A percentile compares a stretch with the other conserved stretches of the same genome.
Evolutionary conservation across 2,329 filamentous ascomycete species (phyloP).

Genomic region (Magnaporthiopsis poae): DNA sequence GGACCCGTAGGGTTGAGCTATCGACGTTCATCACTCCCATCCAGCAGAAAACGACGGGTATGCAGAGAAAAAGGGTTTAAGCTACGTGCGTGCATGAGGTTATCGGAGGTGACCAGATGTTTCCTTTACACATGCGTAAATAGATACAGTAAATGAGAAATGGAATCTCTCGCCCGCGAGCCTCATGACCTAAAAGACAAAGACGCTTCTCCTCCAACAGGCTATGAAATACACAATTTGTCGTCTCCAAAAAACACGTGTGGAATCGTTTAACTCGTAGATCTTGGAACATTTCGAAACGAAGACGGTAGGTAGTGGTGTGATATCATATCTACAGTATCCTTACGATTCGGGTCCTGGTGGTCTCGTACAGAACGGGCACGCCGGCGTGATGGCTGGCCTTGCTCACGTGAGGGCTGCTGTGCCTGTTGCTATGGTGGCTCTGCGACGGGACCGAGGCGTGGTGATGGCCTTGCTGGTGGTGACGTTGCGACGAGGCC

Average conservation of each 20-base stretch:
- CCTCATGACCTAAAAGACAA: too few species aligned
- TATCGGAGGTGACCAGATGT: not conserved
- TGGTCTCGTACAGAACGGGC: slow-evolving; percentile 32
- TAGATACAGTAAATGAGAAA: too few species aligned
- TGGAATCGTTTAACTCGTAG: not conserved
- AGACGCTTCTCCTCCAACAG: too few species aligned
- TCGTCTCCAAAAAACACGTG: not conserved
- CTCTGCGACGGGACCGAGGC: slow-evolving; percentile 26
- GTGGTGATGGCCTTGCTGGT: slow-evolving; percentile 11
- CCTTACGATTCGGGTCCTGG: slow-evolving; percentile 22
- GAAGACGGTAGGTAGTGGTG: not conserved
- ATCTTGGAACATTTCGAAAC: not conserved
- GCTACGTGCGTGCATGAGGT: too few species aligned
- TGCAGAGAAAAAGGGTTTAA: too few species aligned
- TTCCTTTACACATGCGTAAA: not conserved
- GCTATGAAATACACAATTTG: not conserved
- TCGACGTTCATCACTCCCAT: not conserved
- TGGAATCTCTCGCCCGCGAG: too few species aligned
- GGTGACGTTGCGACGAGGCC: too few species aligned
- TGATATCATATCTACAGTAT: not conserved
- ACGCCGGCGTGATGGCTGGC: slow-evolving; percentile 24
- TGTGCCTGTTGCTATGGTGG: slow-evolving; percentile 20
- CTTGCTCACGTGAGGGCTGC: slow-evolving; percentile 29
- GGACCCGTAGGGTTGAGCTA: too few species aligned
- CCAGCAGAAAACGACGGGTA: too few species aligned